A percentile compares a stretch with the other conserved stretches of the same genome.
These are phyloP conservation scores for Penicillium taxi DNA, from an alignment of 495 filamentous ascomycete species.

Conservation along the genomic window DNA sequence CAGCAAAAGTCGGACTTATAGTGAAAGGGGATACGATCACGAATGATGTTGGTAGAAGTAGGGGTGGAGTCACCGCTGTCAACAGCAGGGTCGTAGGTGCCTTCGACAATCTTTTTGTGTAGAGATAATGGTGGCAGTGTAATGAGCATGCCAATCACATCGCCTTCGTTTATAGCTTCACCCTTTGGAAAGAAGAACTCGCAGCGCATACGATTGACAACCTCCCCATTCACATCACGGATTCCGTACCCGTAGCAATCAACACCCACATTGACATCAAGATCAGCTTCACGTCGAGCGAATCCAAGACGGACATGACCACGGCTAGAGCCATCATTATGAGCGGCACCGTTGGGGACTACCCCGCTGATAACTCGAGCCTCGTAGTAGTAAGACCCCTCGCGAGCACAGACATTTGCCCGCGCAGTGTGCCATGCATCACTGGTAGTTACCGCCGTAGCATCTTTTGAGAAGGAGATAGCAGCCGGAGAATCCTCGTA, in stretches of 20 bases:
- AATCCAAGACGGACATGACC: slow-evolving; percentile 89
- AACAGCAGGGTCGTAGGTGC: slow-evolving; percentile 75
- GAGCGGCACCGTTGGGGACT: slow-evolving; percentile 23
- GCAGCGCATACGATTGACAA: slow-evolving; percentile 86
- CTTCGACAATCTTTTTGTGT: slow-evolving; percentile 81
- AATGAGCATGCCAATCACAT: slow-evolving; percentile 93
- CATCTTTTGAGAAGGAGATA: slow-evolving; percentile 38
- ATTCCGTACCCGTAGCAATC: slow-evolving; percentile 96
- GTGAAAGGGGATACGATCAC: slow-evolving; percentile 87
- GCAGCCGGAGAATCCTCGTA: slow-evolving; percentile 85
- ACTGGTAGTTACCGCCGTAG: slow-evolving; percentile 35
- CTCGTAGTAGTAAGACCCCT: slow-evolving; percentile 91
- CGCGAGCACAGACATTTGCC: slow-evolving; percentile 84
- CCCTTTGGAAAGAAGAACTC: slow-evolving; percentile 74
- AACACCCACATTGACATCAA: slow-evolving; percentile 90
- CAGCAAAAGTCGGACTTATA: slow-evolving; percentile 91
- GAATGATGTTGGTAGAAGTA: slow-evolving; percentile 67
- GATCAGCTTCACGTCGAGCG: slow-evolving; percentile 78
- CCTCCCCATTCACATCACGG: slow-evolving; percentile 80
- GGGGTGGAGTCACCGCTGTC: slow-evolving; percentile 37
- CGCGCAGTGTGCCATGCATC: slow-evolving; percentile 47
- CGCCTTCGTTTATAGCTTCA: slow-evolving; percentile 68
- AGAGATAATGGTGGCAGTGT: slow-evolving; percentile 74
- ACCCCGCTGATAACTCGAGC: slow-evolving; percentile 74
- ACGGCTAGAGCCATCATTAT: slow-evolving; percentile 31